Evolutionary conservation across 2,329 filamentous ascomycete genomes (phyloP), one percentile per base, ranked within the genome.

Genomic region (Fusarium cyanostomum): DNA sequence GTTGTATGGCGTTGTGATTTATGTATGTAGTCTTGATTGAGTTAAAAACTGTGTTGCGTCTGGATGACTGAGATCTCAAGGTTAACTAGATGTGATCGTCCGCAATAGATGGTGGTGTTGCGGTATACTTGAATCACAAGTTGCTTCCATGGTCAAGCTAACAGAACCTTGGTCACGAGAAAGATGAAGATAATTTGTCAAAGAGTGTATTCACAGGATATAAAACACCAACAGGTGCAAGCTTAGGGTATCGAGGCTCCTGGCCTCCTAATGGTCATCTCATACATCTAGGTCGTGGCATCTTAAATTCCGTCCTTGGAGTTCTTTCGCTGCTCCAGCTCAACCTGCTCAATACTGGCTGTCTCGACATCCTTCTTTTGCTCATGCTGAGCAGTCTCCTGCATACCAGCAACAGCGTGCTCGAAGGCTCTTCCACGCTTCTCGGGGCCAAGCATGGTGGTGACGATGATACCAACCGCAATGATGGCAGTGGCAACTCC

Each of bases 401-500:
- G 63, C 1, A 77, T 62, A 49, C 79, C 78, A 8, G 77, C 78
- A 13, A 80, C 74, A 1, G 82, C 84, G 52, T 82, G 79, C 72
- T 92, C 90, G 67, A 94, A 93, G 55, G 84, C 80, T 15, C 89
- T 81, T 2, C 91, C 91, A 41, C 88, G 83, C 78, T 88, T 90
- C 83, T 94, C 91, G 0, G 90, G 90, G 0, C 91, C 91, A 51
- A 93, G 71, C 27, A 89, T 85, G 5, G 87, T 85, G 1, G 89
- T 92, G 18, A 89, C 71, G 10, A 83, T 80, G 59, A 94, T 92
- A 2, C 90, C 90, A 0, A 86, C 41, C 1, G 87, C 89, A 63
- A 93, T 92, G 66, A 94, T 93, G 2, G 88, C 90, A 3, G 90
- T 93, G 4, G 88, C 90, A 52, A 92, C 80, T 11, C 84, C 90